Conservation (phyloP, 2,329 filamentous ascomycete genomes). For the Pseudogymnoascus sp. region DNA sequence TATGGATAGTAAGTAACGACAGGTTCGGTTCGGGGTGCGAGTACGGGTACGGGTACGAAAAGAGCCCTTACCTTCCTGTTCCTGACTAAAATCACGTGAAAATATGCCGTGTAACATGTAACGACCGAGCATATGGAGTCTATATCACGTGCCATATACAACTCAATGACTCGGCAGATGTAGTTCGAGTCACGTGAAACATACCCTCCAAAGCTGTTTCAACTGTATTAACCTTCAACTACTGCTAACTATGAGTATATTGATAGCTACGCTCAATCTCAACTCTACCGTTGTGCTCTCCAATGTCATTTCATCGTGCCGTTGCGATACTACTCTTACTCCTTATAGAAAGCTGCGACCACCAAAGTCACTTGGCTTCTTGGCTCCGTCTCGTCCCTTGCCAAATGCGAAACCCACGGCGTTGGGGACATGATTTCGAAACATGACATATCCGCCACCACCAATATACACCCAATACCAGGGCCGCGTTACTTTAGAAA, state of each 20-base stretch:
- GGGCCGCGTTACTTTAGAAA: background rate
- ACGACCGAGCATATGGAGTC: too few relatives aligned
- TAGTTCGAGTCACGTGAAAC: background rate
- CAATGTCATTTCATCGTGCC: background rate
- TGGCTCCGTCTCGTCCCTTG: background rate
- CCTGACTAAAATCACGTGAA: background rate
- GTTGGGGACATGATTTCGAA: slow-evolving; percentile 4
- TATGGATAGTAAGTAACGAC: too few relatives aligned
- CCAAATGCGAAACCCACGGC: background rate
- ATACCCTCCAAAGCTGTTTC: background rate
- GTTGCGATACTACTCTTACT: background rate
- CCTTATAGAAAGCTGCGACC: background rate
- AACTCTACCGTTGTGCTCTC: background rate
- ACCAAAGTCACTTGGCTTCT: background rate
- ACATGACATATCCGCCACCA: slow-evolving; percentile 7
- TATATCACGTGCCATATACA: too few relatives aligned
- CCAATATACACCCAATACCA: background rate
- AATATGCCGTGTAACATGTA: too few relatives aligned
- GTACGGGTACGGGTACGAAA: background rate
- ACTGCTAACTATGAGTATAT: background rate
- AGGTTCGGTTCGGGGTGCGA: background rate
- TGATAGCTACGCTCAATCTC: background rate
- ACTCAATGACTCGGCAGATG: too few relatives aligned
- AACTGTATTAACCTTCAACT: background rate
- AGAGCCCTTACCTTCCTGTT: too few relatives aligned